phyloP scores from a whole-genome alignment of 768 basidiomycete genomes.

The Kwoniella shandongensis region DNA sequence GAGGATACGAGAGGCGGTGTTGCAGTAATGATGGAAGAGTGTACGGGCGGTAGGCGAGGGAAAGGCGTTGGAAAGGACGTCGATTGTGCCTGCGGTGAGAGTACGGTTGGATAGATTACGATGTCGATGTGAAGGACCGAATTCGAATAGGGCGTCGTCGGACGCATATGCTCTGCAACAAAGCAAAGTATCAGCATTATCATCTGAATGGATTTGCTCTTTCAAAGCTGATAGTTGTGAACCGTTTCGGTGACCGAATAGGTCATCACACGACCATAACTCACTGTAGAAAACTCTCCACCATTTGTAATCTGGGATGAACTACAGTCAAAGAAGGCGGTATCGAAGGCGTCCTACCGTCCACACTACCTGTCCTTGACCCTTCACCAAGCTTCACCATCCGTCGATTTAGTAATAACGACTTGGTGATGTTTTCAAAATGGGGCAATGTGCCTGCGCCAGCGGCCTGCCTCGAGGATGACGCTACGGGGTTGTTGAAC shows the following conservation, averaged over 20 bases:
- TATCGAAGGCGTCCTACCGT: slow-evolving; percentile 1
- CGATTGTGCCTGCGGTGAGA: slow-evolving; percentile 8
- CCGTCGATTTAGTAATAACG: slow-evolving; percentile 14
- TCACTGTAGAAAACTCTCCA: slow-evolving; percentile 24
- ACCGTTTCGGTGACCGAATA: too few species aligned
- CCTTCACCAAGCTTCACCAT: slow-evolving; percentile 8
- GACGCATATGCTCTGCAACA: slow-evolving; percentile 20
- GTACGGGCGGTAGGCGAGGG: slow-evolving; percentile 33
- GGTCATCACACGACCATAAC: too few species aligned
- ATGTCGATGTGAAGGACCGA: slow-evolving; percentile 31
- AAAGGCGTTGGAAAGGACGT: slow-evolving; percentile 38
- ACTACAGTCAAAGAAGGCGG: slow-evolving; percentile 1
- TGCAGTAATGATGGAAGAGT: slow-evolving; percentile 41
- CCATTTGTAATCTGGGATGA: slow-evolving; percentile 20
- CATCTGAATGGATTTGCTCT: too few species aligned
- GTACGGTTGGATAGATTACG: slow-evolving; percentile 6
- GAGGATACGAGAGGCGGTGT: slow-evolving; percentile 26
- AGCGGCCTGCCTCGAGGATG: slow-evolving; percentile 1
- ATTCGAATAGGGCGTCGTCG: slow-evolving; percentile 34
- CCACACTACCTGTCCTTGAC: neutral
- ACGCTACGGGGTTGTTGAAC: neutral
- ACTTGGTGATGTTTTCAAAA: slow-evolving; percentile 19
- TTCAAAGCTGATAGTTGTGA: too few species aligned
- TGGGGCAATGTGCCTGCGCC: too few species aligned
- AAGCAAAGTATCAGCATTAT: neutral